These are phyloP conservation scores for Komagataella kurtzmanii DNA, from an alignment of 805 yeast genomes.

Conservation along the genomic window DNA sequence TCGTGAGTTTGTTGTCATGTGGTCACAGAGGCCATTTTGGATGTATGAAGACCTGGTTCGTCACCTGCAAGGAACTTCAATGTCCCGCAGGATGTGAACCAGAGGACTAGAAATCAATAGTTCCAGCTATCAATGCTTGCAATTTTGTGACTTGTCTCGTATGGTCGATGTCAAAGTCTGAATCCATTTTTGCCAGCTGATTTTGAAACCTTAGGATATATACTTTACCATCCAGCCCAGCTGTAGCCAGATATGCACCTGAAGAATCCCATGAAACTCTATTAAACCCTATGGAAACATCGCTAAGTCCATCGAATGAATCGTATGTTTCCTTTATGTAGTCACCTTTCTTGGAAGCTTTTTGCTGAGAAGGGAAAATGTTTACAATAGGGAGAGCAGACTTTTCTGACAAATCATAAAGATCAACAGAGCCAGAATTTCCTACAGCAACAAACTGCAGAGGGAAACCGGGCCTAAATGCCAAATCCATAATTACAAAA, in stretches of 20 bases:
- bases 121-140: background rate
- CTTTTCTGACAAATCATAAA: slow-evolving; percentile 23
- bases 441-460: slow-evolving; percentile 20
- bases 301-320: slow-evolving; percentile 6
- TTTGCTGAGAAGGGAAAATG: slow-evolving; percentile 10
- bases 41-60: slow-evolving; percentile 70
- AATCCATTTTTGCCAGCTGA: background rate
- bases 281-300: slow-evolving; percentile 2
- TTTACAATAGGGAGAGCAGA: slow-evolving; percentile 14
- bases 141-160: background rate
- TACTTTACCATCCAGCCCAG: slow-evolving; percentile 13
- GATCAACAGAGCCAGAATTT: slow-evolving; percentile 16
- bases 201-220: slow-evolving; percentile 3
- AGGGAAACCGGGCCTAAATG: slow-evolving; percentile 20
- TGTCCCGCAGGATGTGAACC: slow-evolving; percentile 80
- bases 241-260: slow-evolving; percentile 6
- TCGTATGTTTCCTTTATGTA: slow-evolving; percentile 1
- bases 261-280: slow-evolving; percentile 2
- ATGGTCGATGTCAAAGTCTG: background rate
- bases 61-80: slow-evolving; percentile 43
- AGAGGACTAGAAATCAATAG: background rate
- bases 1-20: slow-evolving; percentile 49
- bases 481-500: slow-evolving; percentile 19
- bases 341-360: background rate
- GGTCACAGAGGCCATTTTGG: slow-evolving; percentile 83